Percentiles rank a stretch among this genome's conserved stretches.
Conservation (phyloP, 1,284 basidiomycete genomes). For the Sutorius eximius region DNA sequence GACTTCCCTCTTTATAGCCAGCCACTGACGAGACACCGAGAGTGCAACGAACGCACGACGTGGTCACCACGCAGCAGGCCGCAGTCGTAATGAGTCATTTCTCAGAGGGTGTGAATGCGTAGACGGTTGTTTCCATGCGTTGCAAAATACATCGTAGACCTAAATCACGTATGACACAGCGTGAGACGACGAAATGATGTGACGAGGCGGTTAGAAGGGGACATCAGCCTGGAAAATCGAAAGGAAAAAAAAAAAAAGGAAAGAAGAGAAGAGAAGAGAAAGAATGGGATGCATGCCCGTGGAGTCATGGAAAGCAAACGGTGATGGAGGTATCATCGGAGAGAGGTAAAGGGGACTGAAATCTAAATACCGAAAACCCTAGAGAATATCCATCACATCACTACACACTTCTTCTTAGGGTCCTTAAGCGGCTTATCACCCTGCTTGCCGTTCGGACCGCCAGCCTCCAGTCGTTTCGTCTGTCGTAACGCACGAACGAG, state of each 20-base stretch:
- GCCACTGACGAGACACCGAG: neutral
- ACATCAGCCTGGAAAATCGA: slow-evolving; percentile 28
- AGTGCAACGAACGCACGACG: slow-evolving; percentile 19
- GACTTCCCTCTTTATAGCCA: slow-evolving; percentile 12
- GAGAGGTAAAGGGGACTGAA: slow-evolving; percentile 53
- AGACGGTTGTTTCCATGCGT: slow-evolving; percentile 35
- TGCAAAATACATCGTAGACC: slow-evolving; percentile 41
- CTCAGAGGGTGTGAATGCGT: slow-evolving; percentile 10
- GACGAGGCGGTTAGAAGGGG: slow-evolving; percentile 33
- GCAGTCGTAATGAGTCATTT: slow-evolving; percentile 13
- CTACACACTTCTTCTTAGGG: slow-evolving; percentile 64
- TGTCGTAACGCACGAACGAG: slow-evolving; percentile 87
- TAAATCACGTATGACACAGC: slow-evolving; percentile 43
- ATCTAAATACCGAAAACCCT: slow-evolving; percentile 64
- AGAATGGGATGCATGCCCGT: slow-evolving; percentile 30
- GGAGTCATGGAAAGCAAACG: slow-evolving; percentile 35
- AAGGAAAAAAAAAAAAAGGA: slow-evolving; percentile 8
- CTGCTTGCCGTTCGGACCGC: slow-evolving; percentile 33
- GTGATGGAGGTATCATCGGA: slow-evolving; percentile 75
- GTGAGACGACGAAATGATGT: slow-evolving; percentile 39
- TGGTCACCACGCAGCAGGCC: slow-evolving; percentile 15
- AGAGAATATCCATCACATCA: slow-evolving; percentile 69
- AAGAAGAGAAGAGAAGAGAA: slow-evolving; percentile 8
- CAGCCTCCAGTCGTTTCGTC: slow-evolving; percentile 42
- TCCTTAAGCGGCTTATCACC: slow-evolving; percentile 39